Conservation (phyloP, 139 green algal genomes). For the Chlorella sp. region DNA sequence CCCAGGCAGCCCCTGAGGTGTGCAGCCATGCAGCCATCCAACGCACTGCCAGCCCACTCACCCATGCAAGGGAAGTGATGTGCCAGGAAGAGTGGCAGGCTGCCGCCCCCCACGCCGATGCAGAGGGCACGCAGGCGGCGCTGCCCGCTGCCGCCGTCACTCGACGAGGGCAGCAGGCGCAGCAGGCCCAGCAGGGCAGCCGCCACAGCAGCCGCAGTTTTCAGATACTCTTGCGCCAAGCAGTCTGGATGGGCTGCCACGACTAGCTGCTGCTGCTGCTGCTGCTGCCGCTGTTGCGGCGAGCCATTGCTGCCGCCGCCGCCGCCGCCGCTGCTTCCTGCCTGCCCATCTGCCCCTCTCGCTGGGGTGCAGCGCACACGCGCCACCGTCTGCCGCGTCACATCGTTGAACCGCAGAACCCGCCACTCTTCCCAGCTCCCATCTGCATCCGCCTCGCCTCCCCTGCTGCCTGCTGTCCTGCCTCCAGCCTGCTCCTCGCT, state of each 20-base stretch:
- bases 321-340: neutral
- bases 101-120: constrained; percentile 69
- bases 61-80: constrained; percentile 53
- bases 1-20: no score
- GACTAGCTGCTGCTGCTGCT: neutral
- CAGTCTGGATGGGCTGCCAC: constrained; percentile 51
- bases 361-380: constrained; percentile 18
- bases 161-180: neutral
- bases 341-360: neutral
- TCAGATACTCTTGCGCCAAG: constrained; percentile 67
- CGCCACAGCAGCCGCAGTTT: constrained; percentile 54
- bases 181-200: constrained; percentile 37
- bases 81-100: constrained; percentile 63
- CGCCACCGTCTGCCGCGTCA: constrained; percentile 64
- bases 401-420: constrained; percentile 71
- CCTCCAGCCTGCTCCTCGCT: neutral
- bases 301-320: neutral
- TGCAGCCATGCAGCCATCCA: neutral
- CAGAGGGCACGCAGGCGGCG: constrained; percentile 46
- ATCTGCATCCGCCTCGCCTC: neutral
- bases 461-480: neutral
- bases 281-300: neutral
- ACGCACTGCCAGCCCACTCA: neutral
- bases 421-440: constrained; percentile 59
- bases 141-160: neutral